Evolutionary conservation across 345 rosid genomes (phyloP), one percentile per base, ranked within the genome.

Genomic region (Salix dunnii): DNA sequence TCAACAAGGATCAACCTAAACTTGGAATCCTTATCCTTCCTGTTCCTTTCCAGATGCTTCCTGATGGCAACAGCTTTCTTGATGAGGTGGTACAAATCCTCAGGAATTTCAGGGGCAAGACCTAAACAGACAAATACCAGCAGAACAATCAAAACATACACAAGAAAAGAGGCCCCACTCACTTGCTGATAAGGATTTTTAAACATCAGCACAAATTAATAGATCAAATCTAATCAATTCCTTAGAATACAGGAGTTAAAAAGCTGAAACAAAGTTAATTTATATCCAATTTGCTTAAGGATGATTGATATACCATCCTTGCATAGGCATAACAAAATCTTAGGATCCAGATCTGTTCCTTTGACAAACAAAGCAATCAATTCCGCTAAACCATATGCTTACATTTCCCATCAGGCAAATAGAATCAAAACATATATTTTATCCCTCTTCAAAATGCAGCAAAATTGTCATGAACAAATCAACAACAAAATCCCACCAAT

Each of bases 11-110:
- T 94, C 90, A 94, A 67, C 79, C 98, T 82, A 66, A 94, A 94
- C 74, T 92, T 91, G 79, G 98, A 94, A 62, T 94, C 98, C 79
- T 94, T 94, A 81, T 94, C 98, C 85, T 94, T 94, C 79, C 98
- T 80, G 89, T 92, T 94, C 88, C 98, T 94, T 88, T 94, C 98
- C 82, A 94, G 83, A 80, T 94, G 98, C 90, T 94, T 94, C 74
- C 97, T 83, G 75, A 94, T 91, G 35, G 98, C 95, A 51, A 94
- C 97, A 0, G 98, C 97, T 78, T 90, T 94, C 91, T 94, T 92
- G 83, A 94, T 94, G 49, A 94, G 82, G 78, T 92, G 98, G 65
- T 94, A 92, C 70, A 94, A 79, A 81, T 94, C 95, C 86, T 92
- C 98, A 1, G 97, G 97, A 11, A 94, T 91, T 81, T 92, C 97